Percentiles rank a stretch among this genome's conserved stretches.
Conservation (phyloP, 2,329 filamentous ascomycete genomes). For the Ophiostoma ips region DNA sequence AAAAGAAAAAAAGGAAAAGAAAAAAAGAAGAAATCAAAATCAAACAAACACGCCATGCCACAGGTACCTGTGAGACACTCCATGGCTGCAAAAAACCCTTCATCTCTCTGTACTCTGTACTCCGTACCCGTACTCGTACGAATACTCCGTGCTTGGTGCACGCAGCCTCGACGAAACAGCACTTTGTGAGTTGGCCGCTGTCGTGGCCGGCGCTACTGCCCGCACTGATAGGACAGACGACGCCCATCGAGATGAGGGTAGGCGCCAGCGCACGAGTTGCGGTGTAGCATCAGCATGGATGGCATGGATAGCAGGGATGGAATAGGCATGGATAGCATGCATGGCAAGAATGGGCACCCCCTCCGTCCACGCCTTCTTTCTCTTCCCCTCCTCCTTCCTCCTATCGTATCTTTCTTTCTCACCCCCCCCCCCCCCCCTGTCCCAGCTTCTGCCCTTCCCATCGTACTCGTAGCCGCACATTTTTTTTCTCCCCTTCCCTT, state of each 20-base stretch:
- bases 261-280: neutral
- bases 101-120: too few species aligned
- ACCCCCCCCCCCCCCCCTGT: neutral
- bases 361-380: too few species aligned
- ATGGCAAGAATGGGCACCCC: too few species aligned
- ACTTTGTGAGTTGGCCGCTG: neutral
- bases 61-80: too few species aligned
- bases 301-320: too few species aligned
- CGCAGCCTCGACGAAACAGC: neutral
- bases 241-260: neutral
- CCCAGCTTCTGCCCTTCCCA: too few species aligned
- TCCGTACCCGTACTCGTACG: neutral
- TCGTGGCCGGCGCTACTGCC: neutral
- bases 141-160: neutral
- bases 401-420: neutral
- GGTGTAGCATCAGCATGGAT: slow-evolving; percentile 1
- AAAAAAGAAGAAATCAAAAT: neutral
- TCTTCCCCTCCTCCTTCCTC: neutral
- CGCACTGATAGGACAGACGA: neutral
- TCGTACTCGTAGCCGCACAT: too few species aligned
- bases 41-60: too few species aligned
- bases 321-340: too few species aligned
- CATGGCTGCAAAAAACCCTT: neutral
- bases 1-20: neutral
- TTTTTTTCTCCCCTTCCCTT: too few species aligned